Evolutionary conservation across 768 basidiomycete genomes (phyloP).

Genomic region (Tylopilus subfusipes): DNA sequence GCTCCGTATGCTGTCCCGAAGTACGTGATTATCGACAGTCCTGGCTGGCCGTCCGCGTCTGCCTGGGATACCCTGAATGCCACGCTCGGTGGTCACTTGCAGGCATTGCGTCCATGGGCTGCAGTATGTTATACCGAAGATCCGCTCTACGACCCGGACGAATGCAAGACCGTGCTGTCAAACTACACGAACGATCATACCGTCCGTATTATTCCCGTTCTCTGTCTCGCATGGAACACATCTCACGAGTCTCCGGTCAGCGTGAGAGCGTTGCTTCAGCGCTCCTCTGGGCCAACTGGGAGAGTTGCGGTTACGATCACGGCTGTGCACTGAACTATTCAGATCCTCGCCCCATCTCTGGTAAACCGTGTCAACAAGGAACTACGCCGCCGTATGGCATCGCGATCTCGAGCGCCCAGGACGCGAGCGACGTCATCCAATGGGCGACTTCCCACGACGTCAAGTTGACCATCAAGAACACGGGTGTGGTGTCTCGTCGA

Average conservation of each 20-base stretch:
- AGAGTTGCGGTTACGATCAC: constrained; percentile 12
- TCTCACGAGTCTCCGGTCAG: neutral
- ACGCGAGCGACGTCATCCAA: constrained; percentile 14
- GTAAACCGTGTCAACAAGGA: constrained; percentile 11
- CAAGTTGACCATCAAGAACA: constrained; percentile 21
- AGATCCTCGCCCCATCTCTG: constrained; percentile 13
- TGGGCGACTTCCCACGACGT: constrained; percentile 16
- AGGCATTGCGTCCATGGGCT: constrained; percentile 17
- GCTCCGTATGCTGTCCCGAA: neutral
- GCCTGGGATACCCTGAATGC: constrained; percentile 10
- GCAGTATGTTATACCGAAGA: constrained; percentile 6
- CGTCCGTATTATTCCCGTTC: neutral
- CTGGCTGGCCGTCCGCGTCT: constrained; percentile 10
- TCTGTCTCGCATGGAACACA: neutral
- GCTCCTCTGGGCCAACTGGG: constrained; percentile 23
- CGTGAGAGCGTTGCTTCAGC: constrained; percentile 14
- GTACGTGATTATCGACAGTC: neutral
- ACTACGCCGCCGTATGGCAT: constrained; percentile 17
- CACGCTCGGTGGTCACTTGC: constrained; percentile 7
- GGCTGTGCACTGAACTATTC: constrained; percentile 20
- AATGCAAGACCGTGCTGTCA: constrained; percentile 10
- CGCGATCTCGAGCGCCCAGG: constrained; percentile 11
- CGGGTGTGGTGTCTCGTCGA: constrained; percentile 5
- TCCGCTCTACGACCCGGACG: constrained; percentile 2
- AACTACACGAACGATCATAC: constrained; percentile 10